A percentile compares a stretch with the other conserved stretches of the same genome.
Conservation (phyloP, 2,329 filamentous ascomycete genomes). For the Thelonectria discophora region DNA sequence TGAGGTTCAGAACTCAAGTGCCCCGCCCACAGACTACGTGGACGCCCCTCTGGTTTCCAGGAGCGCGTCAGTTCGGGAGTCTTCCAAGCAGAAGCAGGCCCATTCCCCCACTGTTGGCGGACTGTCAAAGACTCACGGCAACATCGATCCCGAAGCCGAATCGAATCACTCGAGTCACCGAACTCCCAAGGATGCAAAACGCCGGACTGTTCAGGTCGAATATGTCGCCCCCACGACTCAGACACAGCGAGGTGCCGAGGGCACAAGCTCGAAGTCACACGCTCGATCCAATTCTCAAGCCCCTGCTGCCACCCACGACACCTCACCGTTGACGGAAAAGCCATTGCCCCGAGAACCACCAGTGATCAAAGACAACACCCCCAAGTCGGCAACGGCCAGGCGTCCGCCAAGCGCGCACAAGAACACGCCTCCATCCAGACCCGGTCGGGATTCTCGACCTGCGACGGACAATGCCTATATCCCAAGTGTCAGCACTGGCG, state of each 20-base stretch:
- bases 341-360: slow-evolving; percentile 68
- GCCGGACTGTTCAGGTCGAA: slow-evolving; percentile 95
- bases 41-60: slow-evolving; percentile 75
- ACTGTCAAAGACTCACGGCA: slow-evolving; percentile 76
- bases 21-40: slow-evolving; percentile 62
- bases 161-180: slow-evolving; percentile 52
- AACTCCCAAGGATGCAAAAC: slow-evolving; percentile 85
- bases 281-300: slow-evolving; percentile 50
- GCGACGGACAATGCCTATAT: slow-evolving; percentile 53
- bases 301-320: slow-evolving; percentile 51
- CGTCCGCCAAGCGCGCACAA: slow-evolving; percentile 61
- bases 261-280: slow-evolving; percentile 37
- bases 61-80: slow-evolving; percentile 91
- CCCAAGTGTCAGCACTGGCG: slow-evolving; percentile 52
- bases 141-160: slow-evolving; percentile 73
- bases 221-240: slow-evolving; percentile 93
- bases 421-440: slow-evolving; percentile 38
- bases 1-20: slow-evolving; percentile 84
- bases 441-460: slow-evolving; percentile 49
- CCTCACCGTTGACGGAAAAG: slow-evolving; percentile 59
- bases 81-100: slow-evolving; percentile 72
- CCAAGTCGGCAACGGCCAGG: slow-evolving; percentile 49
- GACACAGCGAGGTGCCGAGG: slow-evolving; percentile 73
- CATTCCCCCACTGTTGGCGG: slow-evolving; percentile 65
- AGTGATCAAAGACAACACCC: slow-evolving; percentile 54